A percentile compares a stretch with the other conserved stretches of the same genome.
Evolutionary conservation across 768 basidiomycete species (phyloP).

Genomic region (Gyrodon lividus): DNA sequence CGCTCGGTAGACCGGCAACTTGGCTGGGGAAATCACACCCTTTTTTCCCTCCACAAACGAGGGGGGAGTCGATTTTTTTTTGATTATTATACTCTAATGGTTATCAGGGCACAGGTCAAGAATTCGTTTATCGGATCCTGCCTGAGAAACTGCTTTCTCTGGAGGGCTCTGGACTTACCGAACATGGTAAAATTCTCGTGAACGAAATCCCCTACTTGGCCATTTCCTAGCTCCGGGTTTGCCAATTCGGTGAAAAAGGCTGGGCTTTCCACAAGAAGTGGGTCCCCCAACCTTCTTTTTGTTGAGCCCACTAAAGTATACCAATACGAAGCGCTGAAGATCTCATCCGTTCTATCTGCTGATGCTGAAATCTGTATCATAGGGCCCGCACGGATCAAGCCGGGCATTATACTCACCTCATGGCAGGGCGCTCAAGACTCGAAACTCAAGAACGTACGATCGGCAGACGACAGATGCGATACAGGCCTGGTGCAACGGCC

Average conservation of each 20-base stretch:
- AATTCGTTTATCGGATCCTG: conserved; percentile 18
- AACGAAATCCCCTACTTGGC: conserved; percentile 6
- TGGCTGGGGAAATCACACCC: background rate
- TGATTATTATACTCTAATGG: background rate
- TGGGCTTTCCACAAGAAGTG: conserved; percentile 11
- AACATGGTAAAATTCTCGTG: conserved; percentile 15
- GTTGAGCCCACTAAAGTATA: conserved; percentile 17
- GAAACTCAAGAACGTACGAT: conserved; percentile 14
- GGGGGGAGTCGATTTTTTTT: background rate
- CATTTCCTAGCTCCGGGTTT: background rate
- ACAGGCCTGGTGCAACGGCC: no score
- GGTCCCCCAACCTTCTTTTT: conserved; percentile 18
- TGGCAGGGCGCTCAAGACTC: conserved; percentile 11
- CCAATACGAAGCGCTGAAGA: conserved; percentile 17
- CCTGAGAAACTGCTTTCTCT: conserved; percentile 14
- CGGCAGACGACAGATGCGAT: conserved; percentile 7
- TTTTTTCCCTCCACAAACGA: conserved; percentile 1
- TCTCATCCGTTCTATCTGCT: conserved; percentile 26
- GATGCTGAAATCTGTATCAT: conserved; percentile 17
- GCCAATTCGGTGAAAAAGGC: conserved; percentile 14
- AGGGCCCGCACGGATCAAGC: conserved; percentile 26
- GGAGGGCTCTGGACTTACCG: conserved; percentile 13
- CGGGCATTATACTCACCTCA: conserved; percentile 15
- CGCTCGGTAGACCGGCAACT: background rate
- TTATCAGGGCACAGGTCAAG: conserved; percentile 5